Evolutionary conservation across 129 eudicot species (phyloP), one percentile per base, ranked within the genome.

Genomic region (Flaveria brownii): DNA sequence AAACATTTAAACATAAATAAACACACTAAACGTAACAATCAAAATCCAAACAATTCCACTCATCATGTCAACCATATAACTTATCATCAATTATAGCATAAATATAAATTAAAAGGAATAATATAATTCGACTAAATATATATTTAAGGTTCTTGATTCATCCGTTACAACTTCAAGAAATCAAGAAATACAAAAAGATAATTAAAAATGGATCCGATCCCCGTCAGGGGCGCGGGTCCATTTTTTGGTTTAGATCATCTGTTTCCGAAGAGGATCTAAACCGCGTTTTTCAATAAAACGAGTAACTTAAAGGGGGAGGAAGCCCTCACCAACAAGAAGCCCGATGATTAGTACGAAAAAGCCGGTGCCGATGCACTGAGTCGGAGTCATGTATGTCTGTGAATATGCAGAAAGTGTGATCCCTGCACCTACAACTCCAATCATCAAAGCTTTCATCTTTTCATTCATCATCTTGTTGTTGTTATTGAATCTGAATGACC

Each of bases 371-470:
- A 94, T 84, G 80, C 96, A 84, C 57, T 89, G 89, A 26, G 91
- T 91, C 1, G 96, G 84, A 49, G 90, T 75, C 68, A 94, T 74
- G 33, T 82, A 33, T 6, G 90, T 84, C 55, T 94, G 99, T 2
- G 91, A 79, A 62, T 94, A 94, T 13, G 99, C 99, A 14, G 92
- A 87, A 71, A 94, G 88, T 59, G 99, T 94, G 64, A 94, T 77
- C 55, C 76, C 82, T 71, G 93, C 99, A 41, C 99, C 99, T 28
- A 85, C 82, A 63, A 91, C 72, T 69, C 96, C 97, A 39, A 94
- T 87, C 86, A 86, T 14, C 71, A 94, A 71, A 28, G 96, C 87
- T 63, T 74, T 89, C 84, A 68, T 73, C 77, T 87, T 91, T 74
- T 88, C 87, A 80, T 86, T 90, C 89, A 89, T 94, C 76, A 55